Base-by-base conservation (phyloP, 805 yeast species). In the Tanozyma kutaoensis region DNA sequence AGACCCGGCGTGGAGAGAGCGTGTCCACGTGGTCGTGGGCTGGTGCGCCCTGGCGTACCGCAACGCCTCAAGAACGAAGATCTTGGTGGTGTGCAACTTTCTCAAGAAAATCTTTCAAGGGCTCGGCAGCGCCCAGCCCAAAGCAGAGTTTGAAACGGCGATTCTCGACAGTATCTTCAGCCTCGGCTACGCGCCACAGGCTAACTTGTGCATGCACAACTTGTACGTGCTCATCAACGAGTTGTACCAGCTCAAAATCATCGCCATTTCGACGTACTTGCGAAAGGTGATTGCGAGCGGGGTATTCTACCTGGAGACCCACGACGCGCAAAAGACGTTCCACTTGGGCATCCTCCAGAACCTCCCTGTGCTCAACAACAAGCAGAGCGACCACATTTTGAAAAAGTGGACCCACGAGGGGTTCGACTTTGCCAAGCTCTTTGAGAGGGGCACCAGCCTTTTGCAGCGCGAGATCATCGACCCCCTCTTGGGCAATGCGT, bases 221-320 rank as follows among this genome's bases (percentile, higher is more conserved):
- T 47, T 68, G 17, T 55, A 62, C 34, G 56, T 63, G n/a, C 47
- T 74, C 18, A 56, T 76, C 12, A 58, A 62, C 28, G 75, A 69
- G 43, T 46, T 75, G 3, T 59, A 62, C 26, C 65, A 61, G 23
- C 37, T 61, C 28, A 65, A 64, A 24, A 46, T 77, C 14, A 60
- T 78, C 14, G 50, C 69, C 2, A 57, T 74, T 11, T 71, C 78
- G 1, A 65, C 78, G 1, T 88, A 88, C 42, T 59, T 86, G 31
- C 58, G 96, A 40, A 71, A 75, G 38, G 55, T 86, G 20, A 85
- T 88, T 24, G 82, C 95, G 8, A 74, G 91, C 1, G 98, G 96
- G 4, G 60, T 84, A 1, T 69, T 86, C 24, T 82, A 79, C 48
- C 18, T 9, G 15, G 24, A 6, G 15, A 24, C 31, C 5, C 24